A percentile compares a stretch with the other conserved stretches of the same genome.
phyloP scores from a whole-genome alignment of 148 eudicot species.

The Simmondsia chinensis region DNA sequence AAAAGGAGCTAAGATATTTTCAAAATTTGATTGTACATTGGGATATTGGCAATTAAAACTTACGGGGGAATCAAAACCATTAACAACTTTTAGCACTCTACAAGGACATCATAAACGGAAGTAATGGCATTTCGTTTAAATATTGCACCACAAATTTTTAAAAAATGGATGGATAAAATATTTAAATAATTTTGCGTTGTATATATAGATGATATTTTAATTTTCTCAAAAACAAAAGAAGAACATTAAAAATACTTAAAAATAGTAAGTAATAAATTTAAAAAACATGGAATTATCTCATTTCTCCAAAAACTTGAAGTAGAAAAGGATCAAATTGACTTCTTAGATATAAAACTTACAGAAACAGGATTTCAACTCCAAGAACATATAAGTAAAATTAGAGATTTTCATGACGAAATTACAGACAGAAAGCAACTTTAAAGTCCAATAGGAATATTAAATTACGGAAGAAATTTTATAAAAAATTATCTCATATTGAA shows the following conservation, averaged over 20 bases:
- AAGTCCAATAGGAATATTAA: background rate
- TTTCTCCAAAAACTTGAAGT: background rate
- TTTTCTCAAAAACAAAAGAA: background rate
- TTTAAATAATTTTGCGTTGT: background rate
- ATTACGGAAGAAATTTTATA: background rate
- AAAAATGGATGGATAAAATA: background rate
- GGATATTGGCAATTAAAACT: no score
- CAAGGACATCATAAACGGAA: background rate
- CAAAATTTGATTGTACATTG: no score
- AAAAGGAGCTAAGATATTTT: no score
- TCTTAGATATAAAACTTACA: background rate
- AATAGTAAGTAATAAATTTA: background rate
- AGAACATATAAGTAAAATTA: background rate
- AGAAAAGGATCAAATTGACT: background rate
- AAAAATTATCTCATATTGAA: background rate
- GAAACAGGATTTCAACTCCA: background rate
- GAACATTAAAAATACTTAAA: background rate
- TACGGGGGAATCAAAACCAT: no score
- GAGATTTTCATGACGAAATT: background rate
- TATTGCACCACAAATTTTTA: background rate
- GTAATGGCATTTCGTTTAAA: background rate
- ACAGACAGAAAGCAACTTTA: background rate
- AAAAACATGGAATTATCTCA: background rate
- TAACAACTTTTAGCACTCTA: background rate
- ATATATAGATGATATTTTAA: background rate